Conservation (phyloP, 2,329 filamentous ascomycete genomes). For the Endoconidiophora laricicola region DNA sequence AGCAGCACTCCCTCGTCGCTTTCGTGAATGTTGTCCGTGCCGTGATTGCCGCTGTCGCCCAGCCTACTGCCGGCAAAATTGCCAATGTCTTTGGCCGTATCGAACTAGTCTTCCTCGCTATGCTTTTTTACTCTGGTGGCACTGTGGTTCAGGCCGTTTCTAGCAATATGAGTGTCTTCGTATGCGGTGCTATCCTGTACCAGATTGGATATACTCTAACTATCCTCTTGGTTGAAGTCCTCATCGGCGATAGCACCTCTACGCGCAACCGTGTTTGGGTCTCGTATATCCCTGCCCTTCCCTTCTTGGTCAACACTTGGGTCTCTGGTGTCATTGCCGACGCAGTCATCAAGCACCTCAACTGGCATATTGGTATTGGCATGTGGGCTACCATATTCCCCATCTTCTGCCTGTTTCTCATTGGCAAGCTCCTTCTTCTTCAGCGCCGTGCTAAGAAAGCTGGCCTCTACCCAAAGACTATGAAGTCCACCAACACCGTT, state of each 20-base stretch:
- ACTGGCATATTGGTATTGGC: constrained; percentile 32
- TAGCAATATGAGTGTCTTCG: constrained; percentile 32
- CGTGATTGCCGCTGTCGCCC: constrained; percentile 41
- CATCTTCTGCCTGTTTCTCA: no score
- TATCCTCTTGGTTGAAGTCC: constrained; percentile 44
- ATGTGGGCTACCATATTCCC: no score
- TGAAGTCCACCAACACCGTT: constrained; percentile 16
- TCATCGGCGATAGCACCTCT: constrained; percentile 47
- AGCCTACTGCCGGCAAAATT: constrained; percentile 41
- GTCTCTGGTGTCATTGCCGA: constrained; percentile 38
- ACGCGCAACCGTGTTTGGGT: constrained; percentile 45
- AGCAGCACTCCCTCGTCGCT: constrained; percentile 36
- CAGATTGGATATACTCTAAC: constrained; percentile 47
- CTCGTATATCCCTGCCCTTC: constrained; percentile 42
- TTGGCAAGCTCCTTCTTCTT: constrained; percentile 20
- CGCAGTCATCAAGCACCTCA: constrained; percentile 46
- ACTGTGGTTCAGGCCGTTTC: constrained; percentile 40
- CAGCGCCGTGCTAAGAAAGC: constrained; percentile 30
- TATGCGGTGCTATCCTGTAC: constrained; percentile 41
- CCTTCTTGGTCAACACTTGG: constrained; percentile 50
- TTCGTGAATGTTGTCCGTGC: constrained; percentile 40
- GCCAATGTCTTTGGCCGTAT: constrained; percentile 47
- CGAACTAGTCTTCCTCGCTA: constrained; percentile 36
- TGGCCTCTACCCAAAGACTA: constrained; percentile 19
- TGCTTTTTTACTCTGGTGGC: constrained; percentile 42